A percentile compares a stretch with the other conserved stretches of the same genome.
phyloP scores from a whole-genome alignment of 176 grass and related monocot species.

The Oryza officinalis region DNA sequence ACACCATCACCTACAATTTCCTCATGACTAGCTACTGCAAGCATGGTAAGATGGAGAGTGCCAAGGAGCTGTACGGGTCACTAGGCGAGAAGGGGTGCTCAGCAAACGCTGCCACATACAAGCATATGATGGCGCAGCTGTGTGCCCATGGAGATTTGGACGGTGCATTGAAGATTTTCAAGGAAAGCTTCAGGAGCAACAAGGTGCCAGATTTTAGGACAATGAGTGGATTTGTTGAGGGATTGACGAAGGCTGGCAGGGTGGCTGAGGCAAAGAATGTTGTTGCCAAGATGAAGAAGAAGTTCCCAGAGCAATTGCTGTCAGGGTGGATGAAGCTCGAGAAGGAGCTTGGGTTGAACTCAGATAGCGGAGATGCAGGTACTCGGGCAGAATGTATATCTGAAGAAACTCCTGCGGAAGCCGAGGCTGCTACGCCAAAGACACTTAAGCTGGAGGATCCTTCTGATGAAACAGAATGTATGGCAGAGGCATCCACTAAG shows the following conservation, averaged over 20 bases:
- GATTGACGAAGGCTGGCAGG: slow-evolving; percentile 52
- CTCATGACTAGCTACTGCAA: slow-evolving; percentile 66
- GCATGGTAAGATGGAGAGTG: slow-evolving; percentile 49
- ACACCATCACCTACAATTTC: slow-evolving; percentile 70
- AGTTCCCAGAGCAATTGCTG: slow-evolving; percentile 38
- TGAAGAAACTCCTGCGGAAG: slow-evolving; percentile 23
- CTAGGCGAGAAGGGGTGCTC: slow-evolving; percentile 53
- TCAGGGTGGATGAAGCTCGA: slow-evolving; percentile 66
- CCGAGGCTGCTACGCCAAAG: not conserved
- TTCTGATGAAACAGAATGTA: slow-evolving; percentile 2
- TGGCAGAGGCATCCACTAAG: slow-evolving; percentile 26
- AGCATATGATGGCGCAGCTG: slow-evolving; percentile 44
- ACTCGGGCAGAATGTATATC: slow-evolving; percentile 12
- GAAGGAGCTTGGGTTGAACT: slow-evolving; percentile 53
- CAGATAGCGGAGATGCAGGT: slow-evolving; percentile 10
- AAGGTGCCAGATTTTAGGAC: slow-evolving; percentile 53
- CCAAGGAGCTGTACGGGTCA: slow-evolving; percentile 47
- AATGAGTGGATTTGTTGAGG: slow-evolving; percentile 55
- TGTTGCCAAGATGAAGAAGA: slow-evolving; percentile 34
- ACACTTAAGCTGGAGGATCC: slow-evolving; percentile 30
- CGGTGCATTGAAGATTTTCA: slow-evolving; percentile 45
- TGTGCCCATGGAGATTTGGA: slow-evolving; percentile 60
- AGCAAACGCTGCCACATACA: slow-evolving; percentile 50
- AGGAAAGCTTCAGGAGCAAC: slow-evolving; percentile 48
- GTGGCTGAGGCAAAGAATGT: slow-evolving; percentile 50